phyloP scores from a whole-genome alignment of 768 basidiomycete species.

The Nevesoporus exiguus region DNA sequence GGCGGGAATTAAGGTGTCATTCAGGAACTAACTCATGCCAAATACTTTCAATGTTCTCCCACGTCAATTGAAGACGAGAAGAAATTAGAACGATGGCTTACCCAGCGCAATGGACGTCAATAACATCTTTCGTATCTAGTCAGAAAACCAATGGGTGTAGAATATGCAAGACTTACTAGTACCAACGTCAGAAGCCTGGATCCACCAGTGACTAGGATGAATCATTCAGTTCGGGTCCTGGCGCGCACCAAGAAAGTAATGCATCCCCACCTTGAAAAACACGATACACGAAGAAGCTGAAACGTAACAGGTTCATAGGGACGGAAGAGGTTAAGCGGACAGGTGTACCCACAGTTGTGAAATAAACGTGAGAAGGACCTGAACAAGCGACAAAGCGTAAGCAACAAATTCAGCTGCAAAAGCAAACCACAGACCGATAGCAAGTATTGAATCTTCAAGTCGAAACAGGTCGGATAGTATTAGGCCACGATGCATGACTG shows the following conservation, averaged over 20 bases:
- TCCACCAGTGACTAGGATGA: slow-evolving; percentile 17
- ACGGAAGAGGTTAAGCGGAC: neutral
- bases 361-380: slow-evolving; percentile 27
- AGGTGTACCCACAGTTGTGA: slow-evolving; percentile 23
- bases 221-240: neutral
- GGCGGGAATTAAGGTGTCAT: neutral
- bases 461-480: neutral
- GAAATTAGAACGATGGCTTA: slow-evolving; percentile 5
- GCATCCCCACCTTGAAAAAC: slow-evolving; percentile 21
- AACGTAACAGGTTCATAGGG: neutral
- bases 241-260: neutral
- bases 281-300: slow-evolving; percentile 26
- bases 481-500: neutral
- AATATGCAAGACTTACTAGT: slow-evolving; percentile 16
- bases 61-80: slow-evolving; percentile 12
- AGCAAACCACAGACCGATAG: slow-evolving; percentile 19
- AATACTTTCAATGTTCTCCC: slow-evolving; percentile 17
- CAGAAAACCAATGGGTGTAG: neutral
- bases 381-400: neutral
- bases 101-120: slow-evolving; percentile 22
- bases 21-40: slow-evolving; percentile 25
- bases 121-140: slow-evolving; percentile 12
- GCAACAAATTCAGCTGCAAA: neutral
- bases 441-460: slow-evolving; percentile 22
- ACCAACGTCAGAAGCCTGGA: slow-evolving; percentile 11